Conservation (phyloP, 108 stramenopile genomes). For the Cyclotella choctawhatcheeana region DNA sequence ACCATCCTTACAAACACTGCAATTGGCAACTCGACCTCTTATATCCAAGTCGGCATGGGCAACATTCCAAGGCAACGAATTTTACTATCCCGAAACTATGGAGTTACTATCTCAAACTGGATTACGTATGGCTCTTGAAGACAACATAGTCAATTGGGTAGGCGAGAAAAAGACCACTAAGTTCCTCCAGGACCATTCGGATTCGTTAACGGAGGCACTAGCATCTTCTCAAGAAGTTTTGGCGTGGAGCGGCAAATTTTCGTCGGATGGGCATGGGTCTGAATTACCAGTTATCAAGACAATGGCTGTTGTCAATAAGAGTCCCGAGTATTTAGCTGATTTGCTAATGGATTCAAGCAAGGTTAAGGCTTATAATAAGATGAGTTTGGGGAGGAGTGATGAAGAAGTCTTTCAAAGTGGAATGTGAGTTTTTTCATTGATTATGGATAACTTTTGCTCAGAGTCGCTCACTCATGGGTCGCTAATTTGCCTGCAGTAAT, state of each 20-base stretch:
- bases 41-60: constrained; percentile 64
- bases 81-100: constrained; percentile 55
- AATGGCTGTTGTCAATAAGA: constrained; percentile 63
- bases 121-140: constrained; percentile 42
- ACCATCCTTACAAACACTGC: constrained; percentile 28
- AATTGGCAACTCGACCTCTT: constrained; percentile 54
- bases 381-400: constrained; percentile 86
- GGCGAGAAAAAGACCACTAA: constrained; percentile 51
- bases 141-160: constrained; percentile 67
- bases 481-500: constrained; percentile 9
- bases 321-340: constrained; percentile 72
- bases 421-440: constrained; percentile 17
- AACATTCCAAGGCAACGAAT: constrained; percentile 68
- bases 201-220: constrained; percentile 13
- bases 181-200: constrained; percentile 29
- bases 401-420: constrained; percentile 48
- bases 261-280: constrained; percentile 57
- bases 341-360: constrained; percentile 80
- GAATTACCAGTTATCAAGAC: constrained; percentile 81
- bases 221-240: constrained; percentile 50
- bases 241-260: constrained; percentile 72
- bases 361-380: constrained; percentile 80
- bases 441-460: too few relatives aligned
- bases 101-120: constrained; percentile 63
- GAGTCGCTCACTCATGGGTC: neutral